A percentile compares a stretch with the other conserved stretches of the same genome.
Conservation (phyloP, 768 basidiomycete species). For the Peribolospora kevripleyi region DNA sequence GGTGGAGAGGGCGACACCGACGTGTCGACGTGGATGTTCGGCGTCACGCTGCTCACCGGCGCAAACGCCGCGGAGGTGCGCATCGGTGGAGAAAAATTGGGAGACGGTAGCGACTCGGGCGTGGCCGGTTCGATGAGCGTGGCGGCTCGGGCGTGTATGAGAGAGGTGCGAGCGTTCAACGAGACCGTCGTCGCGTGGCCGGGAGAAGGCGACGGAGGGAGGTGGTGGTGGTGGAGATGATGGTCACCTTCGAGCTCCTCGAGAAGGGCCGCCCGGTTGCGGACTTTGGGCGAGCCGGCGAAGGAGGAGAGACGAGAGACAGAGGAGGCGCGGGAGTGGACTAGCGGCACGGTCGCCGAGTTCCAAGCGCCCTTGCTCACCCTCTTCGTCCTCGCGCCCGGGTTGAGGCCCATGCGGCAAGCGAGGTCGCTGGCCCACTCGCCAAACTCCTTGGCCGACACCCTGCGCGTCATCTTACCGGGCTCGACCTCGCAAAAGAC, state of each 20-base stretch:
- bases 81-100: too few species aligned
- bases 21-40: too few species aligned
- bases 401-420: slow-evolving; percentile 8
- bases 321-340: slow-evolving; percentile 35
- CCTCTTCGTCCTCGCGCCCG: too few species aligned
- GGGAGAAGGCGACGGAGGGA: too few species aligned
- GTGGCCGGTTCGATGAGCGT: too few species aligned
- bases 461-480: slow-evolving; percentile 23
- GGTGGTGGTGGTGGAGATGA: not conserved
- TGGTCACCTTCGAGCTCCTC: slow-evolving; percentile 2
- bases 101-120: too few species aligned
- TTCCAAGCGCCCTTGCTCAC: not conserved
- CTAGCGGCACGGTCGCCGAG: not conserved
- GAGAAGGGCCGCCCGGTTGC: slow-evolving; percentile 13
- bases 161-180: too few species aligned
- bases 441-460: slow-evolving; percentile 63
- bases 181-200: too few species aligned
- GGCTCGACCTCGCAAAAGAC: slow-evolving; percentile 42
- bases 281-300: slow-evolving; percentile 5
- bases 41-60: too few species aligned
- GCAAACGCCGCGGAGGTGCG: too few species aligned
- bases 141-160: too few species aligned
- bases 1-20: not conserved
- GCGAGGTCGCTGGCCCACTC: slow-evolving; percentile 54
- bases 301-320: slow-evolving; percentile 13